Conservation (phyloP, 148 eudicot genomes). For the Chenopodium formosanum region DNA sequence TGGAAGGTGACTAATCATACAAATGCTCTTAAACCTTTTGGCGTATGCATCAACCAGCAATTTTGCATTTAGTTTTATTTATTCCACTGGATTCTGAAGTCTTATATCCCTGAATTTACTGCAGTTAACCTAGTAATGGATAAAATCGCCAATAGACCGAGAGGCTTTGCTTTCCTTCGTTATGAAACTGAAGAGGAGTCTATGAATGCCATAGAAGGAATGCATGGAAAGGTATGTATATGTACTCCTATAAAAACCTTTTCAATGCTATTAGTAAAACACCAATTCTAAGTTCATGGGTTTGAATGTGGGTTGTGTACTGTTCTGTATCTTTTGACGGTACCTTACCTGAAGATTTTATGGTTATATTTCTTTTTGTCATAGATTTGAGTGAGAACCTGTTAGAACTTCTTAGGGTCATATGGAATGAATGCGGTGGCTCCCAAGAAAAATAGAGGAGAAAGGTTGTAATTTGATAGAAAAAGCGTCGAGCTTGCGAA, state of each 20-base stretch:
- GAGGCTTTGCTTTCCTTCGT: slow-evolving; percentile 82
- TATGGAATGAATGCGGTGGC: no score
- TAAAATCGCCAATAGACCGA: slow-evolving; percentile 72
- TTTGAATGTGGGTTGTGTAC: not conserved
- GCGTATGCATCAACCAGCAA: not conserved
- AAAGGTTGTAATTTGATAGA: no score
- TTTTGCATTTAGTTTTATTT: not conserved
- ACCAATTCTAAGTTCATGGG: not conserved
- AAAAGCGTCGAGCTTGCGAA: no score
- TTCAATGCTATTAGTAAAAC: not conserved
- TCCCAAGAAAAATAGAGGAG: no score
- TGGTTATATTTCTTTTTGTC: no score
- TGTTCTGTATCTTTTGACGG: not conserved
- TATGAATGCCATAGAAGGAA: slow-evolving; percentile 72
- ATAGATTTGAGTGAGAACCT: not conserved
- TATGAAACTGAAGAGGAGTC: slow-evolving; percentile 80
- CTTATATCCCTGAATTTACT: slow-evolving; percentile 19
- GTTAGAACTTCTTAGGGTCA: not conserved
- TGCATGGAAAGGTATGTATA: slow-evolving; percentile 87
- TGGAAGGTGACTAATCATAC: slow-evolving; percentile 45
- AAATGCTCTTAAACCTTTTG: not conserved
- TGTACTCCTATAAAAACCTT: not conserved
- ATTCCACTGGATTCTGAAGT: not conserved
- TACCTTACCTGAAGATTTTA: not conserved
- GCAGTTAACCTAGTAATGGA: slow-evolving; percentile 87